Evolutionary conservation across 2,329 filamentous ascomycete genomes (phyloP), one percentile per base, ranked within the genome.

Genomic region (Exophiala viscosa): DNA sequence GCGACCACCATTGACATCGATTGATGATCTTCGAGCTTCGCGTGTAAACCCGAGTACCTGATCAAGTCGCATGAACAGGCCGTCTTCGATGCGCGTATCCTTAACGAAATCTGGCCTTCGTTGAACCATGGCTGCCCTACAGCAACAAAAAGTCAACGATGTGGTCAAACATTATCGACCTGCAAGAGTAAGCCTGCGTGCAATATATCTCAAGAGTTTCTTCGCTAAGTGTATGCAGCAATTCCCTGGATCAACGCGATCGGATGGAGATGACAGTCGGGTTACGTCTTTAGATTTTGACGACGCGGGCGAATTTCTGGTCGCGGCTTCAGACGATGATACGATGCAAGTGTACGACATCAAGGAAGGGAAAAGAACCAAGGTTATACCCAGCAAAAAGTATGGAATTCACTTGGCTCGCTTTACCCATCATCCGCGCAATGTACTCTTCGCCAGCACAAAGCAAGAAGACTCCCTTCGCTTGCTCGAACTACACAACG

Each of bases 261-360:
- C 60, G 42, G 62, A 62, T 36, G 66, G 64, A 50, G 60, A 60
- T 13, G 64, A 77, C 45, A 82, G 85, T 3, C 79, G 84, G 60
- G 83, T 96, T 54, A 87, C 93, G 7, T 97, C 92, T 1, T 82
- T 99, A 63, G 92, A 99, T 74, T 99, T 96, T 68, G 91, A 97
- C 70, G 91, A 97, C 73, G 87, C 88, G 39, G 93, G 93, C 69
- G 90, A 96, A 70, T 87, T 92, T 45, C 81, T 95, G 54, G 90
- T 99, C 71, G 88, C 91, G 0, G 89, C 90, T 5, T 88, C 91
- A 61, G 90, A 89, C 73, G 93, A 99, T 70, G 91, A 96, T 69
- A 95, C 89, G 3, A 88, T 99, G 58, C 91, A 97, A 66, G 85
- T 99, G 31, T 99, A 95, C 75, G 95, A 93, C 65, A 86, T 95